These are phyloP conservation scores for Acanthamoeba sp. DNA, from an alignment of 208 protist genomes.

Conservation along the genomic window DNA sequence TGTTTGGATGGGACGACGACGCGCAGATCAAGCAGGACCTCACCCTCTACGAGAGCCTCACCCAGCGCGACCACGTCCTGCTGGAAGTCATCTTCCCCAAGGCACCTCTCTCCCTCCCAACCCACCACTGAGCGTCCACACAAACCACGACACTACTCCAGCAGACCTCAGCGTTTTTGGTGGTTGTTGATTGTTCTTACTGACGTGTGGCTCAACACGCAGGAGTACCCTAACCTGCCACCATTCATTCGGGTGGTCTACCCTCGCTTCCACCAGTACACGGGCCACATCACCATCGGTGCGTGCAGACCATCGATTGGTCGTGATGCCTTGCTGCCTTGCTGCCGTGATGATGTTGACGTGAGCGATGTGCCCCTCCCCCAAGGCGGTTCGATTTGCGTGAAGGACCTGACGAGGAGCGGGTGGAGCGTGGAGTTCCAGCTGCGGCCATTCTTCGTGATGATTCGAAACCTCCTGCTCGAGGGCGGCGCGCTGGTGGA, in stretches of 20 bases:
- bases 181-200: no score
- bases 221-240: slow-evolving; percentile 47
- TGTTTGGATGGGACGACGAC: slow-evolving; percentile 58
- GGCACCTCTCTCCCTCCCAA: not conserved
- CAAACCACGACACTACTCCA: no score
- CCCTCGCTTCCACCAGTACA: slow-evolving; percentile 69
- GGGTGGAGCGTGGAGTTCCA: slow-evolving; percentile 59
- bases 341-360: no score
- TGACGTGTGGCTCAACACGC: no score
- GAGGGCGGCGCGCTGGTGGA: slow-evolving; percentile 61
- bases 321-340: not conserved
- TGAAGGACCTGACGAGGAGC: slow-evolving; percentile 45
- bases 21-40: slow-evolving; percentile 67
- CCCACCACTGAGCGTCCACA: no score
- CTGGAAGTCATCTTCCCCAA: slow-evolving; percentile 59
- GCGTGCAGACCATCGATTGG: no score
- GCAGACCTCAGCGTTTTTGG: no score
- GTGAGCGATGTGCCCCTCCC: no score
- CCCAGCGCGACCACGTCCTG: slow-evolving; percentile 58
- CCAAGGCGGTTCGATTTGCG: slow-evolving; percentile 36
- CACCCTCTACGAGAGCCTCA: slow-evolving; percentile 47
- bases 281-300: slow-evolving; percentile 72
- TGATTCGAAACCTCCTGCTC: slow-evolving; percentile 64
- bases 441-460: slow-evolving; percentile 62
- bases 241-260: slow-evolving; percentile 69